A percentile compares a stretch with the other conserved stretches of the same genome.
Evolutionary conservation across 305 asterid species (phyloP).

Genomic region (Solanum hybrid): DNA sequence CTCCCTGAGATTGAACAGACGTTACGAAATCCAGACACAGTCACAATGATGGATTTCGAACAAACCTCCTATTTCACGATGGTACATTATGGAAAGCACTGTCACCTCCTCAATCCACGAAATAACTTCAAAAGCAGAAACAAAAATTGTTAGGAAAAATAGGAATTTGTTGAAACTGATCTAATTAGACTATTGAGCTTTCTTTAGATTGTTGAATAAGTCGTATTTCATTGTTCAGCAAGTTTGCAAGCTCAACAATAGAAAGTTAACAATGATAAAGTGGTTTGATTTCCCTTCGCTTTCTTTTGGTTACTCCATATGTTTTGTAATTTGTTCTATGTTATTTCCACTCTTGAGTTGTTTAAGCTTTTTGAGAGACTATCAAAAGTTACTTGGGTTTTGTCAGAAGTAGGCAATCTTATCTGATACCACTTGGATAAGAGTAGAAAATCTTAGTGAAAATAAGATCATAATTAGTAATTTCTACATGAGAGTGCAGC

Average conservation of each 20-base stretch:
- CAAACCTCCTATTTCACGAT: conserved; percentile 48
- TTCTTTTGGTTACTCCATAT: background rate
- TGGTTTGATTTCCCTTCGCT: background rate
- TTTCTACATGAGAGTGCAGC: background rate
- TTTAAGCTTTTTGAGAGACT: background rate
- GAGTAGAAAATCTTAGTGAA: background rate
- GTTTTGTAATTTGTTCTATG: background rate
- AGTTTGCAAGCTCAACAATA: background rate
- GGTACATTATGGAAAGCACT: conserved; percentile 30
- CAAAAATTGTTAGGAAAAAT: background rate
- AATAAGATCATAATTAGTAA: background rate
- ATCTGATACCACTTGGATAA: background rate
- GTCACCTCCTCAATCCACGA: background rate
- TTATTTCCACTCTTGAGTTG: background rate
- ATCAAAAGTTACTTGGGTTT: background rate
- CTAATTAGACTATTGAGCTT: background rate
- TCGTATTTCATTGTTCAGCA: background rate
- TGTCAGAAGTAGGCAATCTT: background rate
- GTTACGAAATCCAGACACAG: conserved; percentile 29
- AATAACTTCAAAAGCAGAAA: background rate
- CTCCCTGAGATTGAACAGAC: conserved; percentile 48
- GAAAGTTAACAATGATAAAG: background rate
- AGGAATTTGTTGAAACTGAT: background rate
- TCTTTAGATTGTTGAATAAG: background rate
- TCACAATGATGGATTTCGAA: conserved; percentile 49